Evolutionary conservation across 2,329 filamentous ascomycete species (phyloP).

Genomic region (Cercospora berteroae): DNA sequence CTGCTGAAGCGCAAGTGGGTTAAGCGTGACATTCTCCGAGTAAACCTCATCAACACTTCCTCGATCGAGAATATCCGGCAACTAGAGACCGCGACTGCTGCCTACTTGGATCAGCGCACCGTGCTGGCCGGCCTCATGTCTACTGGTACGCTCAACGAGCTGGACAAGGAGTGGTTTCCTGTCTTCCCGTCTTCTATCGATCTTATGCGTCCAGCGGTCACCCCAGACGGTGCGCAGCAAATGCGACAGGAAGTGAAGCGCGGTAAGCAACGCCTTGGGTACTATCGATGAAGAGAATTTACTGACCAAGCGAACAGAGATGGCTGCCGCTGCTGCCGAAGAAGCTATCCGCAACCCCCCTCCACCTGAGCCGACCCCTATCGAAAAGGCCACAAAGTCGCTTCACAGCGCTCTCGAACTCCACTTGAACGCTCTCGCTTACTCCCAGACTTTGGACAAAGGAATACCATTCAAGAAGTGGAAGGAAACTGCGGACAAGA

Average conservation of each 20-base stretch:
- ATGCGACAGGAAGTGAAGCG: background rate
- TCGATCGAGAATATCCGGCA: slow-evolving; percentile 12
- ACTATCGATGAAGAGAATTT: background rate
- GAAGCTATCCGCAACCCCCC: background rate
- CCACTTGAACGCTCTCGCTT: slow-evolving; percentile 10
- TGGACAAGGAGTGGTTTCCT: slow-evolving; percentile 25
- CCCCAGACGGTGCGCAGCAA: slow-evolving; percentile 10
- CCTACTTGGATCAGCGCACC: slow-evolving; percentile 21
- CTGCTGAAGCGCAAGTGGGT: slow-evolving; percentile 25
- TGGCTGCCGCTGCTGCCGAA: background rate
- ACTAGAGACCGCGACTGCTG: slow-evolving; percentile 12
- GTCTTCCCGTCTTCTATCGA: slow-evolving; percentile 4
- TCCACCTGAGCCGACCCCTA: background rate
- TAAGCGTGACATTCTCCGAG: slow-evolving; percentile 22
- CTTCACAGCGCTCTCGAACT: slow-evolving; percentile 11
- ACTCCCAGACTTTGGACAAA: slow-evolving; percentile 12
- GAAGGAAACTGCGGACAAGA: slow-evolving; percentile 12
- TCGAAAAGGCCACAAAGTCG: slow-evolving; percentile 13
- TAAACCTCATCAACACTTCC: slow-evolving; percentile 16
- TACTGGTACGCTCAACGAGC: slow-evolving; percentile 22
- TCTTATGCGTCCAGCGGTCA: slow-evolving; percentile 10
- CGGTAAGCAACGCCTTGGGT: background rate
- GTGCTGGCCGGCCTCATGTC: slow-evolving; percentile 22
- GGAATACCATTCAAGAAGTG: slow-evolving; percentile 16
- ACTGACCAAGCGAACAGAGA: background rate